These are phyloP conservation scores for Pyrus hybrid DNA, from an alignment of 331 rosid species.

Conservation along the genomic window DNA sequence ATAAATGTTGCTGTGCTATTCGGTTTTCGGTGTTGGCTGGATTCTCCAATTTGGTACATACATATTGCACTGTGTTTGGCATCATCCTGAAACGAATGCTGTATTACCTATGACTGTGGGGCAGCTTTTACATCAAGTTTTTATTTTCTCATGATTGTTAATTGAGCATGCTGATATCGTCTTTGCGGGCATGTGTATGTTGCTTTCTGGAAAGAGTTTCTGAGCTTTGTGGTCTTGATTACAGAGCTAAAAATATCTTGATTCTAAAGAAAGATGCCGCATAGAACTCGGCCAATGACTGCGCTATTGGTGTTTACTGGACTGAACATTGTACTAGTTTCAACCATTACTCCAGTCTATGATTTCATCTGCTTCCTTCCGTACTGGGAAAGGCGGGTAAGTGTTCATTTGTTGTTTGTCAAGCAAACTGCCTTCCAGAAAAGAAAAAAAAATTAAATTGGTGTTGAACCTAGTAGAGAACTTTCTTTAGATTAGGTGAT, in stretches of 20 bases:
- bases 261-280: conserved; percentile 53
- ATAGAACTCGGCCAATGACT: conserved; percentile 77
- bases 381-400: conserved; percentile 90
- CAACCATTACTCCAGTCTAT: conserved; percentile 70
- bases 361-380: conserved; percentile 92
- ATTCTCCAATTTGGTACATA: not conserved
- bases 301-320: conserved; percentile 74
- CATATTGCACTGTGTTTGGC: not conserved
- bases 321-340: conserved; percentile 51
- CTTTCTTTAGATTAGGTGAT: not conserved
- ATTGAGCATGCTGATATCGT: too few relatives aligned
- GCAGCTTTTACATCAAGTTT: too few relatives aligned
- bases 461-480: too few relatives aligned
- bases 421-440: not conserved
- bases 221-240: not conserved
- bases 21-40: not conserved
- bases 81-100: not conserved
- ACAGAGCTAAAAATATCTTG: conserved; percentile 18
- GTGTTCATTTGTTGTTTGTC: not conserved
- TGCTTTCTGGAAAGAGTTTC: not conserved
- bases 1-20: not conserved
- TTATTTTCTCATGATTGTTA: too few relatives aligned
- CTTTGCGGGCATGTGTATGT: not conserved
- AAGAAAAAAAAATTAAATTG: too few relatives aligned
- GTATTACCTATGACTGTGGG: too few relatives aligned